Evolutionary conservation across 192 early-diverging fungal genomes (phyloP).

Genomic region (Jimgerdemannia flammicorona): DNA sequence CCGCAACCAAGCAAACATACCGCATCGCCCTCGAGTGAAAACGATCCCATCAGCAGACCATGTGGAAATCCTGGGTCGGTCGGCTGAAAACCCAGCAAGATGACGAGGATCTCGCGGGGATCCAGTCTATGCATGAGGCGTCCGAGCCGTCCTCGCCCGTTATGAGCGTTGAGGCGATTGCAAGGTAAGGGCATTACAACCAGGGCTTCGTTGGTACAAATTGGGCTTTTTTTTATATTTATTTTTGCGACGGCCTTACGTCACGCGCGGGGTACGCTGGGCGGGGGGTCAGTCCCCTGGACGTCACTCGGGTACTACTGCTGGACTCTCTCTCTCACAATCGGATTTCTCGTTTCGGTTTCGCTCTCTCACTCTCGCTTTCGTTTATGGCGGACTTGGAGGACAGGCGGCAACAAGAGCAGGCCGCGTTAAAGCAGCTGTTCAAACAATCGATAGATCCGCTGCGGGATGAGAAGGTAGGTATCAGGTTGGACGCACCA

Average conservation of each 20-base stretch:
- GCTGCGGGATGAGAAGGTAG: background rate
- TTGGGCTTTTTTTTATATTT: background rate
- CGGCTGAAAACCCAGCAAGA: conserved; percentile 23
- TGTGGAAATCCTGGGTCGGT: conserved; percentile 40
- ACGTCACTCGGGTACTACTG: no score
- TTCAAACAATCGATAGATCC: conserved; percentile 16
- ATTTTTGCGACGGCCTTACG: background rate
- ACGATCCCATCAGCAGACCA: conserved; percentile 3
- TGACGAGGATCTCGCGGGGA: background rate
- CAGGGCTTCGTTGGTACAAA: no score
- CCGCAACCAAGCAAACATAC: no score
- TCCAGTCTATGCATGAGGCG: background rate
- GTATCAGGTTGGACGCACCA: background rate
- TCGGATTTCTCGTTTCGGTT: background rate
- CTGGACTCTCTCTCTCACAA: background rate
- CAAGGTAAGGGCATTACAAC: background rate
- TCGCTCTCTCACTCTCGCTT: conserved; percentile 1
- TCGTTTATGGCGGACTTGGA: background rate
- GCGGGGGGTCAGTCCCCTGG: no score
- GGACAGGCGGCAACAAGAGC: conserved; percentile 17
- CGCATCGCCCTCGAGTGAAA: no score
- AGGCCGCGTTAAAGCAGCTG: conserved; percentile 12
- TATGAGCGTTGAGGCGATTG: conserved; percentile 1
- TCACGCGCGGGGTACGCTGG: no score
- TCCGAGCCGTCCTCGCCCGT: conserved; percentile 2